A percentile compares a stretch with the other conserved stretches of the same genome.
Conservation (phyloP, 139 green algal genomes). For the Chlamydomonas urium region DNA sequence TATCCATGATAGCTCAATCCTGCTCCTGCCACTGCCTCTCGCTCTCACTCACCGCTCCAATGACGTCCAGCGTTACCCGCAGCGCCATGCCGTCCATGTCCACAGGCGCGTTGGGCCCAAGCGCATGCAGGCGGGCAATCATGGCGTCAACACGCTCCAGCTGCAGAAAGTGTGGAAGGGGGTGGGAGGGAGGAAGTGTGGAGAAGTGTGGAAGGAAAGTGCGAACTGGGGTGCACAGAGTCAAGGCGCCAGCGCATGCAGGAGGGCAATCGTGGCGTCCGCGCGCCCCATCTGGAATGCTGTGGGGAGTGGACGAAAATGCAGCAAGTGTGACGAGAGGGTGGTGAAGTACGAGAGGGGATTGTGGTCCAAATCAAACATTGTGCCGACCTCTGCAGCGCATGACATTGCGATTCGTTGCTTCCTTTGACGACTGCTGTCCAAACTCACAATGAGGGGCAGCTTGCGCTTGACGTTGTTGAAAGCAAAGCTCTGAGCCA, state of each 20-base stretch:
- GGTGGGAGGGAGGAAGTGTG: not conserved
- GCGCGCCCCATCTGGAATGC: not conserved
- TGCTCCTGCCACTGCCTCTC: too few species aligned
- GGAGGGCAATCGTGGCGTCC: not conserved
- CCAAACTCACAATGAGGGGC: constrained; percentile 16
- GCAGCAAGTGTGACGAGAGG: too few species aligned
- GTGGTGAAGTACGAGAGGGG: too few species aligned
- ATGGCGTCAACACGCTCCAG: not conserved
- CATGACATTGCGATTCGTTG: too few species aligned
- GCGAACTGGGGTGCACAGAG: not conserved
- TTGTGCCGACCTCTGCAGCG: too few species aligned
- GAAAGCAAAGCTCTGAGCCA: constrained; percentile 49
- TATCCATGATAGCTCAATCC: too few species aligned
- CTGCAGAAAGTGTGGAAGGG: not conserved
- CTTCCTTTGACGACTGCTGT: not conserved
- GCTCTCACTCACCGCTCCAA: constrained; percentile 39
- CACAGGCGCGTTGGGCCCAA: not conserved
- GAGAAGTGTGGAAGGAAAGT: not conserved
- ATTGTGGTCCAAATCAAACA: too few species aligned
- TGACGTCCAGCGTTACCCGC: constrained; percentile 41
- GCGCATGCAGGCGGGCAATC: not conserved
- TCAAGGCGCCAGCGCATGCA: not conserved
- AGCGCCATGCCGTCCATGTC: constrained; percentile 36
- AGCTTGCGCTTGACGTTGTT: constrained; percentile 56
- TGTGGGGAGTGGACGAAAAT: too few species aligned